phyloP scores from a whole-genome alignment of 1,139 yeast genomes.

The Debaryomyces subglobosus region DNA sequence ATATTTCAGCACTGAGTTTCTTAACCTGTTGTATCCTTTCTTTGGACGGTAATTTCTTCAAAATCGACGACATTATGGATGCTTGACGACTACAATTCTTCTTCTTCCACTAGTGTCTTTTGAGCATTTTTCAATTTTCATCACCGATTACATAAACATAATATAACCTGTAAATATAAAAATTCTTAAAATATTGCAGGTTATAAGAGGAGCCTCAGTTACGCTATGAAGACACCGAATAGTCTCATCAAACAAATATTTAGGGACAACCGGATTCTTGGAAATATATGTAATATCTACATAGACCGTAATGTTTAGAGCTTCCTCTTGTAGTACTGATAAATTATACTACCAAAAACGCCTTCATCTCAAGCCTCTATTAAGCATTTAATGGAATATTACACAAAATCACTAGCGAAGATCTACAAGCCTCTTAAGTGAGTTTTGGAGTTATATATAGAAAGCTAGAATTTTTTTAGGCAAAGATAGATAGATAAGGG shows the following conservation, averaged over 20 bases:
- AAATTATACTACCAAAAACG: neutral
- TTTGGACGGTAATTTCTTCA: constrained; percentile 29
- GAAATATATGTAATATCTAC: no score
- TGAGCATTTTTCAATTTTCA: neutral
- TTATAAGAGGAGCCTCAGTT: neutral
- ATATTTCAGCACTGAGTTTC: constrained; percentile 34
- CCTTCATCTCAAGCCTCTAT: neutral
- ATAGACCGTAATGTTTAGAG: neutral
- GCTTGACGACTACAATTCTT: neutral
- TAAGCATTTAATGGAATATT: neutral
- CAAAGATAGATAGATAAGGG: neutral
- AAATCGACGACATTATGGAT: constrained; percentile 15
- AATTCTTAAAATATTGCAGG: neutral
- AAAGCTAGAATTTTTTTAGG: neutral
- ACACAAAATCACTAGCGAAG: neutral
- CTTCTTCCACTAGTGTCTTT: neutral
- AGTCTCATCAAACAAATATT: no score
- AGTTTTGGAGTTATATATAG: neutral
- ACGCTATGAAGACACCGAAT: no score
- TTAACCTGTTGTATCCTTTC: constrained; percentile 34
- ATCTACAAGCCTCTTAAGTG: neutral
- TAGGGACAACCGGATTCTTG: no score
- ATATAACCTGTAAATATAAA: neutral
- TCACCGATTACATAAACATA: neutral
- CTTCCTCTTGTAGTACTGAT: neutral